Evolutionary conservation across 2,329 filamentous ascomycete species (phyloP).

Genomic region (Talaromyces sp.): DNA sequence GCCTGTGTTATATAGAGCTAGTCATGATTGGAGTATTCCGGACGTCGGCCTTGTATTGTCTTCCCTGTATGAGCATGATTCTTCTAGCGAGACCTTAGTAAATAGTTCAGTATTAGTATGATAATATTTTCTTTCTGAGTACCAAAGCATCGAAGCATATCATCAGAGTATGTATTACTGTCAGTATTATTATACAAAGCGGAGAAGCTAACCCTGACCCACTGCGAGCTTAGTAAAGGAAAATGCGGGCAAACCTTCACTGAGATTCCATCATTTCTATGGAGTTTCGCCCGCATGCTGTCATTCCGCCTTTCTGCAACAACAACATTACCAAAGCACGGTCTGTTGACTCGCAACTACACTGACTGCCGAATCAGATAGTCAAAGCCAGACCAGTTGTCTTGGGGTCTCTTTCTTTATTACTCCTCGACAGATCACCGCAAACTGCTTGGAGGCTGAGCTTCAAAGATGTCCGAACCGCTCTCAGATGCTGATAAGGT

Average conservation of each 20-base stretch:
- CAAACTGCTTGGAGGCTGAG: not conserved
- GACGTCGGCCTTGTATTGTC: slow-evolving; percentile 3
- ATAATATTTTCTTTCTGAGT: not conserved
- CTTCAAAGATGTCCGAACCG: slow-evolving; percentile 43
- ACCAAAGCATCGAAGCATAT: too few species aligned
- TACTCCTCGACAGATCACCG: not conserved
- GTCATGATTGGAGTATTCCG: slow-evolving; percentile 15
- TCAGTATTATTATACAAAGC: not conserved
- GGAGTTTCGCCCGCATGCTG: slow-evolving; percentile 13
- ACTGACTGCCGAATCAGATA: not conserved
- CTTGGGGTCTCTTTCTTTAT: not conserved
- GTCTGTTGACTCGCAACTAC: not conserved
- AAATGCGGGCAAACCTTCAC: slow-evolving; percentile 4
- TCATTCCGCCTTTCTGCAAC: slow-evolving; percentile 4
- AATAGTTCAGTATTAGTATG: not conserved
- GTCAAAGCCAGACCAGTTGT: not conserved
- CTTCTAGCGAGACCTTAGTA: not conserved
- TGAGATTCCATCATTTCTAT: slow-evolving; percentile 7
- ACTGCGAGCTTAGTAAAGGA: slow-evolving; percentile 9
- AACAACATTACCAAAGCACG: not conserved
- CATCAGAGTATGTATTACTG: too few species aligned
- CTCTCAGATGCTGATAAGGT: slow-evolving; percentile 51
- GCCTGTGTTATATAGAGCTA: slow-evolving; percentile 8
- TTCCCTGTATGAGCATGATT: not conserved
- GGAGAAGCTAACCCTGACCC: slow-evolving; percentile 3